Evolutionary conservation across 2,329 filamentous ascomycete species (phyloP).

Genomic region (Fusarium subtropicale): DNA sequence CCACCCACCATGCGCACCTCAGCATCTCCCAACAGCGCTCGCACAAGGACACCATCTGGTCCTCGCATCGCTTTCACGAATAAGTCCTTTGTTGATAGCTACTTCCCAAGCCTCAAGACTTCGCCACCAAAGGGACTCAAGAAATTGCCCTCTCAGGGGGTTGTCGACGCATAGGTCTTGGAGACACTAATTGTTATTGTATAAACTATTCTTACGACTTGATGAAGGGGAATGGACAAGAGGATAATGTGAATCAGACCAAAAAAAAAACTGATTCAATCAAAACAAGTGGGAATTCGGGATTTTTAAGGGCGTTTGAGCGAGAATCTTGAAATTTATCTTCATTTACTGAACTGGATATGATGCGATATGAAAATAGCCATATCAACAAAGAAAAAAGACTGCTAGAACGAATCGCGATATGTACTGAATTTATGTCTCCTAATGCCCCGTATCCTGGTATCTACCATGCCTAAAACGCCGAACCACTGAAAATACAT

Average conservation of each 20-base stretch:
- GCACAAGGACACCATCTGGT: constrained; percentile 61
- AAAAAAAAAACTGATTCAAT: not conserved
- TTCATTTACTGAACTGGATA: not conserved
- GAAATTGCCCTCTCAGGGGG: constrained; percentile 39
- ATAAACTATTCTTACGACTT: constrained; percentile 37
- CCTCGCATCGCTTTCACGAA: constrained; percentile 50
- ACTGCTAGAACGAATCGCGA: not conserved
- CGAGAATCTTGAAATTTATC: not conserved
- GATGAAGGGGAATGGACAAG: constrained; percentile 21
- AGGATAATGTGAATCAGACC: not conserved
- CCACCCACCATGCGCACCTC: constrained; percentile 48
- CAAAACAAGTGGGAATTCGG: constrained; percentile 11
- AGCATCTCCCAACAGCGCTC: constrained; percentile 60
- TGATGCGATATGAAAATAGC: not conserved
- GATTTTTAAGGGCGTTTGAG: constrained; percentile 24
- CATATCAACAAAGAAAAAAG: not conserved
- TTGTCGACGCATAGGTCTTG: constrained; percentile 36
- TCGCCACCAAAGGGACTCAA: constrained; percentile 51
- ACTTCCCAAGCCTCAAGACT: constrained; percentile 55
- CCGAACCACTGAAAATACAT: constrained; percentile 20
- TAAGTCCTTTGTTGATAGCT: constrained; percentile 53
- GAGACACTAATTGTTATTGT: not conserved
- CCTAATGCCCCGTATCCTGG: constrained; percentile 22
- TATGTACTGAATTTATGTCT: not conserved
- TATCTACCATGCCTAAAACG: constrained; percentile 41